Base-by-base conservation (phyloP, 331 rosid genomes). In the Spiraea crenata region DNA sequence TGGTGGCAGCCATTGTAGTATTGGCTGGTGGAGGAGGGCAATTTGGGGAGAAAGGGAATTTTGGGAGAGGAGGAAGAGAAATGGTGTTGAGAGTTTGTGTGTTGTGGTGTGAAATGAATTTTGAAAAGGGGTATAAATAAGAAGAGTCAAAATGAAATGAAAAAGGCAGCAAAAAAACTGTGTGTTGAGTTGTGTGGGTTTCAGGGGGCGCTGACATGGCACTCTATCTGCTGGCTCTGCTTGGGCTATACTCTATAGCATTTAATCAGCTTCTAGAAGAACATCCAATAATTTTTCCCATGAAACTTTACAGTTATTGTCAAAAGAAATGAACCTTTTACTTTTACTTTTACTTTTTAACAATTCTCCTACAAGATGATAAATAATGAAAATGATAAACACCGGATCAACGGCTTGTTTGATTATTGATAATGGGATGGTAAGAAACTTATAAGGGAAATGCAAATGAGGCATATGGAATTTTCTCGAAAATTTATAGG, bases 1-100 rank as follows among this genome's bases (percentile, higher is more conserved):
- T 71, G 51, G 86, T 57, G 45, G 64, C 47, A 16, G 74, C 19
- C 93, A 90, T 90, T 39, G 47, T 19, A 54, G 47, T 20, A 6
- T 49, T 37, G n/a, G 37, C 20, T 12, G 35, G 8, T 38, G 0
- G 10, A 1, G 11, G 17, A 11, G 47, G 68, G 59, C 12, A 46
- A 37, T 48, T 48, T 59, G 70, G 65, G 64, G 9, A 0, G 15
- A 12, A 19, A 52, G 3, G 5, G 47, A 2, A 49, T 45, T 20
- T 13, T 25, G 64, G 3, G 73, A 5, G 49, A 42, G 7, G 40
- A 39, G 25, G 4, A 4, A 31, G 34, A 25, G 31, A 25, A 25
- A 25, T 25, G 31, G 31, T 25, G 31, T 25, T 25, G 31, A 25
- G 31, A n/a, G n/a, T n/a, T 25, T 25, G 52, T 13, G 31, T 9